Base-by-base conservation (phyloP, 1,284 basidiomycete genomes). In the Bondarzewia mesenterica region DNA sequence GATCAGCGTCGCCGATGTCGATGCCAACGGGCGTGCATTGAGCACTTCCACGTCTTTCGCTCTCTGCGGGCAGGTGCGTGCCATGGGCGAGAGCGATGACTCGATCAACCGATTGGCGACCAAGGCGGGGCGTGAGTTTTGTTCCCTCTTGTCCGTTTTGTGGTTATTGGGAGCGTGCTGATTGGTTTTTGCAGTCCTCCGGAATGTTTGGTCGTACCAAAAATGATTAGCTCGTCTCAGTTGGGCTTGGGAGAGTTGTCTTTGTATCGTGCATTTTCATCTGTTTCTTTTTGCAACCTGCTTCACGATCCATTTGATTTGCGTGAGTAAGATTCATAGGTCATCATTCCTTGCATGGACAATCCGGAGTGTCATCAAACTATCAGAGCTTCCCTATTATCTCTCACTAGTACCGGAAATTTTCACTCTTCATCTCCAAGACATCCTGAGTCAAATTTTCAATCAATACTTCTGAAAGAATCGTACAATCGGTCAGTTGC, bases 101-200 rank as follows among this genome's bases (percentile, higher is more conserved):
- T 92, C 92, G 49, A 69, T 99, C 66, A 99, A 99, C 85, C 82
- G 94, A 65, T 77, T 99, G 67, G 93, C 93, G 56, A 97, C 94
- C 58, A 87, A 89, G 75, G 91, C 88, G 59, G 95, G 95, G 61
- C 73, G 94, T 98, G 72, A 80, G 93, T 86, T 25, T 5, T 15
- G 8, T 20, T 41, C 42, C 18, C 15, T 52, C 52, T 54, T 50
- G 10, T 44, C 18, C 29, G 8, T 21, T 37, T 20, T 54, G 26
- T 12, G 29, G 29, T 32, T 5, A n/a, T n/a, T 10, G 29, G 5
- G 10, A 2, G 29, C 10, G 29, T 22, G 49, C 32, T 37, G 32
- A 44, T 7, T 38, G 38, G 7, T 36, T 7, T 36, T 7, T 10
- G 16, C 54, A 86, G 83, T 86, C 62, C 80, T 86, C 61, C 77